Conservation (phyloP, 2,329 filamentous ascomycete genomes). For the Diaporthe helianthi region DNA sequence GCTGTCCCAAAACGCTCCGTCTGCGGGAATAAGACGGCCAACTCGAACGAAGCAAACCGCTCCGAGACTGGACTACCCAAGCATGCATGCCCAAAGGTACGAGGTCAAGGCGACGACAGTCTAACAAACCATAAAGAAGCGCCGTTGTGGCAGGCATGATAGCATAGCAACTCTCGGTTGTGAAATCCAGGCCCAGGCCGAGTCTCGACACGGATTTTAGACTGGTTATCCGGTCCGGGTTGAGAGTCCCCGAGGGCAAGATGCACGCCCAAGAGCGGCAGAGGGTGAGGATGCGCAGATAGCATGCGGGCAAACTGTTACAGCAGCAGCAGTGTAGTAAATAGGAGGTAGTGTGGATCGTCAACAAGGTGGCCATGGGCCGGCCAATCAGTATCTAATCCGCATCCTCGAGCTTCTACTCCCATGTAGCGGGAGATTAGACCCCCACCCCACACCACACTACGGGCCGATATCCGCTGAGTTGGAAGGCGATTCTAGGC, state of each 20-base stretch:
- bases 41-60: neutral
- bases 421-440: conserved; percentile 20
- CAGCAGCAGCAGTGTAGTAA: neutral
- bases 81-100: neutral
- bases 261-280: neutral
- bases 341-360: neutral
- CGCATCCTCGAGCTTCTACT: neutral
- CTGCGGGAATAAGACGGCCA: neutral
- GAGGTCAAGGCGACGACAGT: neutral
- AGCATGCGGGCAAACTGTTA: neutral
- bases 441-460: conserved; percentile 13
- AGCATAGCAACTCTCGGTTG: neutral
- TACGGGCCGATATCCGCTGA: conserved; percentile 17
- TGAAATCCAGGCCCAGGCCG: neutral
- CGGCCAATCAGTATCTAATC: conserved; percentile 21
- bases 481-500: conserved; percentile 1
- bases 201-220: neutral
- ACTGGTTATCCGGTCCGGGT: neutral
- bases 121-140: neutral
- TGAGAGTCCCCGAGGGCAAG: neutral
- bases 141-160: neutral
- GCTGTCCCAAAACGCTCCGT: neutral
- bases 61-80: neutral
- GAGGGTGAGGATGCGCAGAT: neutral
- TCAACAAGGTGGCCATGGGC: neutral